Evolutionary conservation across 1,139 yeast species (phyloP).

Genomic region (Debaryomyces sp.): DNA sequence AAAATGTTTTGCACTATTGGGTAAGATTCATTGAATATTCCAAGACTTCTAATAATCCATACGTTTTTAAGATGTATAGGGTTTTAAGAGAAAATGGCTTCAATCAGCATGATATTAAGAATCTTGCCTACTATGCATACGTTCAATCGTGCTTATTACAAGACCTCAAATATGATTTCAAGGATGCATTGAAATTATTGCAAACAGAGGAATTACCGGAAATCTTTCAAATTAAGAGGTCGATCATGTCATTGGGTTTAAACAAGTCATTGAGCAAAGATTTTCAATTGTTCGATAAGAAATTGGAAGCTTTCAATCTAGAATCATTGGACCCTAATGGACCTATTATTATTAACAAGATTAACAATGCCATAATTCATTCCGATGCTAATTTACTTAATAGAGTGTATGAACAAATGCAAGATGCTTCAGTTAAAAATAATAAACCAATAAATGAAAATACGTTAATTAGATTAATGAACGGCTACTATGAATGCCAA

Average conservation of each 20-base stretch:
- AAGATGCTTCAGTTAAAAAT: conserved; percentile 26
- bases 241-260: conserved; percentile 14
- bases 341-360: conserved; percentile 21
- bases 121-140: conserved; percentile 39
- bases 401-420: conserved; percentile 27
- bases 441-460: conserved; percentile 29
- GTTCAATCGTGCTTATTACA: conserved; percentile 33
- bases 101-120: conserved; percentile 13
- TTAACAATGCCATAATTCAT: conserved; percentile 24
- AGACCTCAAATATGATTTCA: conserved; percentile 23
- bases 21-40: conserved; percentile 35
- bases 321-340: conserved; percentile 42
- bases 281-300: conserved; percentile 16
- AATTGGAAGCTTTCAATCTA: conserved; percentile 15
- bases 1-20: conserved; percentile 36
- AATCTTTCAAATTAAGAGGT: conserved; percentile 20
- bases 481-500: conserved; percentile 33
- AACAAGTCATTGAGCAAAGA: conserved; percentile 13
- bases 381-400: conserved; percentile 24
- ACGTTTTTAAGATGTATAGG: conserved; percentile 13
- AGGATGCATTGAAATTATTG: conserved; percentile 33
- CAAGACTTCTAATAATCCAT: conserved; percentile 14
- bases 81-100: conserved; percentile 15
- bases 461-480: conserved; percentile 39
- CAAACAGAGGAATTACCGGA: conserved; percentile 31